Base-by-base conservation (phyloP, 2,329 filamentous ascomycete species). In the Colletotrichum lentis region DNA sequence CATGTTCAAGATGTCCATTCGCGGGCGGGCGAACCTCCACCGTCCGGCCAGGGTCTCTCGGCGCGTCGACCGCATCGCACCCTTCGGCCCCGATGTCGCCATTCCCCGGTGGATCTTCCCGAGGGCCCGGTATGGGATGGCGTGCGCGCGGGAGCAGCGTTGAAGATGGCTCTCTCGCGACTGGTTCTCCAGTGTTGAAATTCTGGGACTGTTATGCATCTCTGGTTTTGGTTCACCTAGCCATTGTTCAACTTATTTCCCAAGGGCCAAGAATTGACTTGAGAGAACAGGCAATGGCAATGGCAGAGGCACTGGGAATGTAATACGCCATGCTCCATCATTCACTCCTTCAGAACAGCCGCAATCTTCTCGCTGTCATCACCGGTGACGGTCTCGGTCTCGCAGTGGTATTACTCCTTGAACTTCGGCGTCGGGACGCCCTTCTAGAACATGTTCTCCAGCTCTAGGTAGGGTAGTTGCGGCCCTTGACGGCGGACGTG, bases 391-490 rank as follows among this genome's bases (percentile, higher is more conserved):
- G 47, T 63, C 24, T 67, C 58, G 6, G 35, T 50, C 3, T 62
- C 35, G 4, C 18, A 59, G 2, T 24, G 7, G 11, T 66, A n/a
- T n/a, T n/a, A 66, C 11, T 54, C 37, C 31, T 55, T 50, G n/a
- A 69, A 59, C 12, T 44, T 22, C 7, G 52, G 46, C 2, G 57
- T 27, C 2, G 68, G 64, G 1, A 70, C 22, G 1, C 49, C 49
- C 11, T 64, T 67, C 35, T 55, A 58, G 57, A 71, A 72, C 47
- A 72, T 69, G 41, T 71, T 70, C 22, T 74, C 71, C n/a, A 74
- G 64, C 64, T 74, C 71, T 2, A 69, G 62, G n/a, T 70, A 73
- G 10, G n/a, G n/a, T n/a, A n/a, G n/a, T 62, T 72, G 7, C 71
- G 68, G 2, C 68, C 70, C 22, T 70, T 62, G 0, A 41, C 61